Evolutionary conservation across 345 rosid genomes (phyloP), one percentile per base, ranked within the genome.

Genomic region (Moricandia moricandioides): DNA sequence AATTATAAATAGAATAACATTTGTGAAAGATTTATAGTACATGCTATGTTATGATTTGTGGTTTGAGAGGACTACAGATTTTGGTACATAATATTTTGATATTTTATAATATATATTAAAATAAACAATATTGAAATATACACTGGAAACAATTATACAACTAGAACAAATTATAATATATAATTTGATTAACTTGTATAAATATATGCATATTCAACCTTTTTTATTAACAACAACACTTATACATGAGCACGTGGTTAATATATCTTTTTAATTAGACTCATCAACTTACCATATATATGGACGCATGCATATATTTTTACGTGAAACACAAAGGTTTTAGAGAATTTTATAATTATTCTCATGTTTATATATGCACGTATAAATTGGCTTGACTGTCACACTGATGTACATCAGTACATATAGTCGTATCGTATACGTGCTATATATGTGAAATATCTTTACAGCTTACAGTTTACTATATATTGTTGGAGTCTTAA

Each of bases 301-400:
- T 9, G 43, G 43, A 37, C 43, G 43, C 43, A 37, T 37, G 43
- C 43, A 37, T 37, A 37, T 37, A 37, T 9, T 33, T 33, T 37
- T 37, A 37, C 43, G 43, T 37, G 43, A 37, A 37, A 37, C 11
- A 37, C 12, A 37, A 35, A 37, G 37, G 37, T 62, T 27, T 1
- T 13, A 49, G 29, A 49, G 8, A 68, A 7, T 11, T 14, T 37
- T 29, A 57, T 51, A 56, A 69, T 63, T 35, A 76, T 43, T 30
- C 37, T 60, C 10, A 71, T 18, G 47, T 66, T 58, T 72, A 18
- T 58, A 78, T 65, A 59, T 47, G 35, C 39, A 40, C 64, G 55
- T 58, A 65, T 64, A 78, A 66, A 73, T 67, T 78, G 39, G 73
- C 58, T 7, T 51, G 69, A 51, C 72, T 37, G 33, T 78, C 81